These are phyloP conservation scores for Paramyrothecium sp. DNA, from an alignment of 2,329 filamentous ascomycete genomes.

Conservation along the genomic window DNA sequence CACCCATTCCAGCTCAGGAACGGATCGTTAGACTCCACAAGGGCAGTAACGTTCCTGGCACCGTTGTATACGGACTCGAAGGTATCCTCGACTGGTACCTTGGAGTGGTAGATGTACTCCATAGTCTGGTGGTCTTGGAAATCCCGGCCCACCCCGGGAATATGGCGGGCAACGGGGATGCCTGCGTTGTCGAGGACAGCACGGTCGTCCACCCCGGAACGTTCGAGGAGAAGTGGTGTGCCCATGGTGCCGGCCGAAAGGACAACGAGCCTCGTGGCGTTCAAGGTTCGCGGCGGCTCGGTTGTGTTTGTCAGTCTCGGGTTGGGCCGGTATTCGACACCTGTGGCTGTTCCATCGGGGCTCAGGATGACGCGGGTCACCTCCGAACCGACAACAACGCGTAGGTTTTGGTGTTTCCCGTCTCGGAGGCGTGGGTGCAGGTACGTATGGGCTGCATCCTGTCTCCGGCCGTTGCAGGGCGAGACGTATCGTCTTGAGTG, in stretches of 20 bases:
- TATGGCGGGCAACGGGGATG: conserved; percentile 12
- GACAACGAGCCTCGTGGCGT: conserved; percentile 47
- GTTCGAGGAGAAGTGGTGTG: conserved; percentile 46
- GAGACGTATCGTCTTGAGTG: conserved; percentile 44
- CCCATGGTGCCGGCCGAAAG: conserved; percentile 39
- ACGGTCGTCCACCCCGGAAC: conserved; percentile 48
- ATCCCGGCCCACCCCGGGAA: conserved; percentile 18
- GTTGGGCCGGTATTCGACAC: conserved; percentile 1
- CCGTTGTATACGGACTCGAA: neutral
- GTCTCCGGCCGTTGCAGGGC: conserved; percentile 2
- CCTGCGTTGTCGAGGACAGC: conserved; percentile 13
- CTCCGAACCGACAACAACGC: conserved; percentile 26
- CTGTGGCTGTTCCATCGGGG: conserved; percentile 33
- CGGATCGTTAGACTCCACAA: too few relatives aligned
- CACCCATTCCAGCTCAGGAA: too few relatives aligned
- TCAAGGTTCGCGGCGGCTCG: conserved; percentile 4
- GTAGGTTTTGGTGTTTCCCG: conserved; percentile 24
- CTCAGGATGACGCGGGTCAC: conserved; percentile 26
- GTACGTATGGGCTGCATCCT: conserved; percentile 24
- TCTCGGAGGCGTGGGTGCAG: conserved; percentile 25
- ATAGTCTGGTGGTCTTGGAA: neutral
- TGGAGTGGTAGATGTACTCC: neutral
- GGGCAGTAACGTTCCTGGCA: neutral
- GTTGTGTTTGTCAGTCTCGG: conserved; percentile 1
- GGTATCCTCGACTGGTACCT: conserved; percentile 24